Conservation (phyloP, 176 grass and related monocot genomes). For the maize (Zea mays) region DNA sequence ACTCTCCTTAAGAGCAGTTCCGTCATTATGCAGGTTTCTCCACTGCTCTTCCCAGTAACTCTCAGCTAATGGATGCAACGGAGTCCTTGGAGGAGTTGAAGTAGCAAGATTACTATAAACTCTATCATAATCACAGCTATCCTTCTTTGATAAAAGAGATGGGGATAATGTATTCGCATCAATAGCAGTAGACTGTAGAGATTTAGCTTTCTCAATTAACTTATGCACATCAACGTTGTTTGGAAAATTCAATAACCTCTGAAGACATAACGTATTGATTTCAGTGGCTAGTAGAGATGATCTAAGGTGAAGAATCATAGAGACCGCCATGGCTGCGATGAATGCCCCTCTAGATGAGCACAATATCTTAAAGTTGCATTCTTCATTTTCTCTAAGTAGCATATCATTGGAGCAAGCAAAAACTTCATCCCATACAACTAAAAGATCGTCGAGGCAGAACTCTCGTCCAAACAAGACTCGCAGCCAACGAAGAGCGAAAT, state of each 20-base stretch:
- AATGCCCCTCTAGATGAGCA: constrained; percentile 88
- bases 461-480: constrained; percentile 94
- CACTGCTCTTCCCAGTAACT: constrained; percentile 98
- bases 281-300: constrained; percentile 84
- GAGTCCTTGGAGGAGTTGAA: constrained; percentile 60
- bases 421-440: constrained; percentile 81
- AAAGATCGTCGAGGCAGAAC: constrained; percentile 73
- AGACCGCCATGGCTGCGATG: constrained; percentile 80
- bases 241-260: constrained; percentile 86
- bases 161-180: constrained; percentile 57
- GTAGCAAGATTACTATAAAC: constrained; percentile 42
- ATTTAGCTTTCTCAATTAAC: constrained; percentile 78
- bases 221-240: constrained; percentile 65
- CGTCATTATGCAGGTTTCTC: constrained; percentile 71
- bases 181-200: constrained; percentile 63
- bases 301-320: constrained; percentile 94
- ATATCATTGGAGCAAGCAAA: constrained; percentile 71
- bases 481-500: constrained; percentile 94
- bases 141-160: constrained; percentile 46
- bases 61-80: constrained; percentile 55
- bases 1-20: constrained; percentile 43
- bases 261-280: constrained; percentile 72
- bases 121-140: constrained; percentile 42
- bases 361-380: constrained; percentile 66
- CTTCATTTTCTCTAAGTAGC: constrained; percentile 46